Conservation (phyloP, 2,329 filamentous ascomycete genomes). For the Diaporthe vaccinii region DNA sequence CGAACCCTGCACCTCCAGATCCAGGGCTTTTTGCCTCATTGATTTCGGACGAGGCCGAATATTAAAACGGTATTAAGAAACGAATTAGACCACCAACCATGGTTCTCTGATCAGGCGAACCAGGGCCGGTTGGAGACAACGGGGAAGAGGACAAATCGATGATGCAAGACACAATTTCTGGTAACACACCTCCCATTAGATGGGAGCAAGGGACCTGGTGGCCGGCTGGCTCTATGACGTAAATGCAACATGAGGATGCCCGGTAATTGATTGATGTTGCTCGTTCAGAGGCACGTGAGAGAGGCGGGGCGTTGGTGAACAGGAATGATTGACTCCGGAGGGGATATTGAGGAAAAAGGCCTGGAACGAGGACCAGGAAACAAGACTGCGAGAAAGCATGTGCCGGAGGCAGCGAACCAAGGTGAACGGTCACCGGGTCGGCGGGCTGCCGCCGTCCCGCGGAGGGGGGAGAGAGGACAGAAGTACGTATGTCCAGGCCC, state of each 20-base stretch:
- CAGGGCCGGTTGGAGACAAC: not conserved
- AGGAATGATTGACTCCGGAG: not conserved
- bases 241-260: constrained; percentile 31
- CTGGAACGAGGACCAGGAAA: not conserved
- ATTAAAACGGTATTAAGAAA: constrained; percentile 10
- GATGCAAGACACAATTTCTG: constrained; percentile 21
- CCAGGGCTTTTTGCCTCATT: not conserved
- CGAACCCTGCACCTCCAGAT: not conserved
- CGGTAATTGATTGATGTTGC: constrained; percentile 31
- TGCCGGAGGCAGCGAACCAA: not conserved
- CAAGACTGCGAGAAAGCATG: constrained; percentile 1
- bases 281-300: constrained; percentile 3
- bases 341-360: not conserved
- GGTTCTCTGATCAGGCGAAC: not conserved
- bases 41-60: not conserved
- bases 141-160: not conserved
- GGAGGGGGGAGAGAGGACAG: not conserved
- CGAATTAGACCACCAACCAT: not conserved
- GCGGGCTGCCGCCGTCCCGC: not conserved
- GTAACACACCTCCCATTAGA: constrained; percentile 35
- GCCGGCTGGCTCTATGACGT: constrained; percentile 34
- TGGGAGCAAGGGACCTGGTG: constrained; percentile 39
- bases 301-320: not conserved
- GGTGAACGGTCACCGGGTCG: not conserved
- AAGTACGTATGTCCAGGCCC: constrained; percentile 14